phyloP scores from a whole-genome alignment of 75 land plant genomes.

The Larix kaempferi region DNA sequence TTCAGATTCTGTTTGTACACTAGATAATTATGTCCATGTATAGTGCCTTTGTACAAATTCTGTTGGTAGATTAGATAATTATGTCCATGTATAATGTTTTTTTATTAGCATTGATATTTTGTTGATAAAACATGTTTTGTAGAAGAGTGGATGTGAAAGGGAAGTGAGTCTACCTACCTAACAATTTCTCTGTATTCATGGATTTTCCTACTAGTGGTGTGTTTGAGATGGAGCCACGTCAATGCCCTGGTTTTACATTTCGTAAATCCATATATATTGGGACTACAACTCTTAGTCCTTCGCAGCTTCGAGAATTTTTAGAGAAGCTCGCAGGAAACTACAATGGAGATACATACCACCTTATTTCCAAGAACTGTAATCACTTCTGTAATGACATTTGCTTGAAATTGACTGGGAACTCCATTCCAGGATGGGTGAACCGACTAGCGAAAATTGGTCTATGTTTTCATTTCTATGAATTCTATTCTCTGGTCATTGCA shows the following conservation, averaged over 20 bases:
- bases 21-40: neutral
- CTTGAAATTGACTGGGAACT: constrained; percentile 57
- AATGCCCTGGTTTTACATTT: constrained; percentile 90
- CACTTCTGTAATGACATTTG: constrained; percentile 90
- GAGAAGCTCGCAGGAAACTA: constrained; percentile 68
- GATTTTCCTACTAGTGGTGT: constrained; percentile 89
- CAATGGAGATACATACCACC: constrained; percentile 87
- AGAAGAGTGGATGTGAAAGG: neutral
- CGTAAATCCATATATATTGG: constrained; percentile 71
- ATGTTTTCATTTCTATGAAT: neutral
- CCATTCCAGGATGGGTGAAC: constrained; percentile 90
- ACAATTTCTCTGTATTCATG: constrained; percentile 1
- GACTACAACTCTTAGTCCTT: constrained; percentile 58
- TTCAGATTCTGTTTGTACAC: neutral
- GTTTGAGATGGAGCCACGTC: constrained; percentile 88
- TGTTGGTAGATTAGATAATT: neutral
- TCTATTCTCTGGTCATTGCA: neutral
- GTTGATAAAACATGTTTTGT: neutral
- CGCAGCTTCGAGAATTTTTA: constrained; percentile 75
- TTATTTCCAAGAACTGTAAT: constrained; percentile 89
- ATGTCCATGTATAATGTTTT: neutral
- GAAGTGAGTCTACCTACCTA: neutral
- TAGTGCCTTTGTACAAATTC: neutral
- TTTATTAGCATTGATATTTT: neutral
- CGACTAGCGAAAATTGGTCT: constrained; percentile 86